phyloP scores from a whole-genome alignment of 2,329 filamentous ascomycete species.

The Trichoderma afroharzianum region DNA sequence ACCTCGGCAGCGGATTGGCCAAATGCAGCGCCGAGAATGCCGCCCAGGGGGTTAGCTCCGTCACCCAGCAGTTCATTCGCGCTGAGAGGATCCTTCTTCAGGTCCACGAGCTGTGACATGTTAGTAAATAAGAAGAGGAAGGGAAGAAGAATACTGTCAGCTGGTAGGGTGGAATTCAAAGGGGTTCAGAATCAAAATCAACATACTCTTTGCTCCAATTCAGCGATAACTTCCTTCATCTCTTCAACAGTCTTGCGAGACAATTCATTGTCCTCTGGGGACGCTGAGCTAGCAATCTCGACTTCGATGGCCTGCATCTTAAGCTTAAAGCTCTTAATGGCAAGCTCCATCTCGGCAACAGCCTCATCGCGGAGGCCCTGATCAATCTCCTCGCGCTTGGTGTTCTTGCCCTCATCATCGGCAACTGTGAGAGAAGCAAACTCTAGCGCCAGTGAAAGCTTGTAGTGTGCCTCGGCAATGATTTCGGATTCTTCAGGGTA shows the following conservation, averaged over 20 bases:
- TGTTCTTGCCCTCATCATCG: constrained; percentile 44
- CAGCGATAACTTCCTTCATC: constrained; percentile 72
- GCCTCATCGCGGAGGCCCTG: constrained; percentile 69
- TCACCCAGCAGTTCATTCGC: constrained; percentile 38
- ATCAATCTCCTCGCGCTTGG: constrained; percentile 55
- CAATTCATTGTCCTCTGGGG: constrained; percentile 64
- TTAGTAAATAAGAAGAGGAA: constrained; percentile 2
- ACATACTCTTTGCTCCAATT: constrained; percentile 72
- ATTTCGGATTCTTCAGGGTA: constrained; percentile 78
- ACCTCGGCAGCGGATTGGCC: constrained; percentile 60
- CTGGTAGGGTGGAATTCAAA: not conserved
- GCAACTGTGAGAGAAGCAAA: constrained; percentile 76
- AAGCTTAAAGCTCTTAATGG: constrained; percentile 67
- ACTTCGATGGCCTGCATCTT: constrained; percentile 69
- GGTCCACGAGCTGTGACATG: constrained; percentile 57
- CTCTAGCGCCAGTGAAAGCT: constrained; percentile 89
- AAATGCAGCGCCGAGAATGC: constrained; percentile 60
- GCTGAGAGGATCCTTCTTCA: constrained; percentile 56
- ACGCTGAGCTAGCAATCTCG: constrained; percentile 58
- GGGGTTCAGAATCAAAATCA: not conserved
- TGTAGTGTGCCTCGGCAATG: constrained; percentile 93
- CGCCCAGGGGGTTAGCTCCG: constrained; percentile 44
- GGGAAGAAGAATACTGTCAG: not conserved
- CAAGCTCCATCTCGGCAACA: constrained; percentile 65
- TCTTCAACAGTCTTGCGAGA: constrained; percentile 62